Evolutionary conservation across 441 rosid genomes (phyloP).

Genomic region (Erodium moschatum): DNA sequence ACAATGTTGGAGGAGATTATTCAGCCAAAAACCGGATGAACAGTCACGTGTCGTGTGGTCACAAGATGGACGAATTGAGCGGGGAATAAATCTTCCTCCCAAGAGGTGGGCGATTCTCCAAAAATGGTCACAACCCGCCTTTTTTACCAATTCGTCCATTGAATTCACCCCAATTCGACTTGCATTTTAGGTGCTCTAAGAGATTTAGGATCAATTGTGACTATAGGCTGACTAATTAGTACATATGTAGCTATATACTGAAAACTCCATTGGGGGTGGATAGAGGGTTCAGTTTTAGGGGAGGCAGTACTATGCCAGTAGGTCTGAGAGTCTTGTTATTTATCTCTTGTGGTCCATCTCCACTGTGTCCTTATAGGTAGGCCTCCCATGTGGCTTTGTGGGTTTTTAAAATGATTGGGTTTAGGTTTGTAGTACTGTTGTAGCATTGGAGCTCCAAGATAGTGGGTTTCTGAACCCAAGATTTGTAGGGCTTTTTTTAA

Average conservation of each 20-base stretch:
- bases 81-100: too few relatives aligned
- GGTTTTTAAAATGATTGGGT: neutral
- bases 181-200: too few relatives aligned
- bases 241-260: neutral
- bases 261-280: neutral
- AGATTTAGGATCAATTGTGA: neutral
- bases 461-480: constrained; percentile 2
- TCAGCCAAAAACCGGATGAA: too few relatives aligned
- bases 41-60: too few relatives aligned
- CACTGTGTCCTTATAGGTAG: neutral
- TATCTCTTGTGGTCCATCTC: constrained; percentile 5
- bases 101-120: too few relatives aligned
- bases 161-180: too few relatives aligned
- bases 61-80: too few relatives aligned
- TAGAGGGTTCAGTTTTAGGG: neutral
- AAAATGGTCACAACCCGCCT: too few relatives aligned
- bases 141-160: too few relatives aligned
- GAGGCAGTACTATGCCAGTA: neutral
- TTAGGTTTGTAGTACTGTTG: neutral
- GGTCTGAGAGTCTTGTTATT: neutral
- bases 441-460: neutral
- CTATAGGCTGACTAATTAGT: too few relatives aligned
- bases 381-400: neutral
- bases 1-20: too few relatives aligned
- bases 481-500: neutral